A percentile compares a stretch with the other conserved stretches of the same genome.
These are phyloP conservation scores for Fusarium sp. DNA, from an alignment of 2,329 filamentous ascomycete species.

Conservation along the genomic window DNA sequence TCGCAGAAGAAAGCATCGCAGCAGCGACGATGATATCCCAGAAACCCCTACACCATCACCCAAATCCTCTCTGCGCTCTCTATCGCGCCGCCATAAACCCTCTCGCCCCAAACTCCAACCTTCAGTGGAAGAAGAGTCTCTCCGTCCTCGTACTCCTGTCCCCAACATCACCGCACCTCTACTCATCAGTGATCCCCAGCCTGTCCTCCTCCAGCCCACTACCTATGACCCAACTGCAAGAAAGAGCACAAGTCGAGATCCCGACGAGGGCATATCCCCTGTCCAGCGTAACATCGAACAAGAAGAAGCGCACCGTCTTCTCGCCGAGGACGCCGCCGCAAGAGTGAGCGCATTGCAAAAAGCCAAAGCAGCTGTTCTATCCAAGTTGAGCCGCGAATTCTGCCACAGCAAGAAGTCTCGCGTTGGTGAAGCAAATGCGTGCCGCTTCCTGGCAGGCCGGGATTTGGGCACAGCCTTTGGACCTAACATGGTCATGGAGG, in stretches of 20 bases:
- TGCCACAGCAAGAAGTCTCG: slow-evolving; percentile 48
- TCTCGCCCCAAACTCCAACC: slow-evolving; percentile 43
- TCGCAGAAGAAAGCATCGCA: slow-evolving; percentile 53
- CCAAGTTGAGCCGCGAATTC: slow-evolving; percentile 67
- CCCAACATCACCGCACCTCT: slow-evolving; percentile 63
- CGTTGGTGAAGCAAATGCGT: slow-evolving; percentile 51
- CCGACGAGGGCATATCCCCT: slow-evolving; percentile 63
- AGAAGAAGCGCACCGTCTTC: slow-evolving; percentile 65
- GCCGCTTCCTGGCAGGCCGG: slow-evolving; percentile 48
- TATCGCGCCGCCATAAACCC: slow-evolving; percentile 43
- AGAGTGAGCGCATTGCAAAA: slow-evolving; percentile 66
- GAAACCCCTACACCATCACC: slow-evolving; percentile 35
- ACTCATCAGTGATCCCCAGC: slow-evolving; percentile 60
- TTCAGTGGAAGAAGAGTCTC: slow-evolving; percentile 43
- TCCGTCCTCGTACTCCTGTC: slow-evolving; percentile 47
- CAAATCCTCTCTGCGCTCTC: slow-evolving; percentile 38
- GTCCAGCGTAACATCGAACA: slow-evolving; percentile 69
- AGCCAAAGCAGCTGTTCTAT: slow-evolving; percentile 70
- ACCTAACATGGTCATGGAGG: slow-evolving; percentile 54
- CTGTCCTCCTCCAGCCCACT: slow-evolving; percentile 67
- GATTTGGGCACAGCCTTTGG: slow-evolving; percentile 49
- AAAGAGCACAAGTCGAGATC: slow-evolving; percentile 25
- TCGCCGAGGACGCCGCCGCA: slow-evolving; percentile 68
- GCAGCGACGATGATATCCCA: slow-evolving; percentile 43
- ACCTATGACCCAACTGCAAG: slow-evolving; percentile 62